Base-by-base conservation (phyloP, 1,139 yeast species). In the Debaryomyces sp. region DNA sequence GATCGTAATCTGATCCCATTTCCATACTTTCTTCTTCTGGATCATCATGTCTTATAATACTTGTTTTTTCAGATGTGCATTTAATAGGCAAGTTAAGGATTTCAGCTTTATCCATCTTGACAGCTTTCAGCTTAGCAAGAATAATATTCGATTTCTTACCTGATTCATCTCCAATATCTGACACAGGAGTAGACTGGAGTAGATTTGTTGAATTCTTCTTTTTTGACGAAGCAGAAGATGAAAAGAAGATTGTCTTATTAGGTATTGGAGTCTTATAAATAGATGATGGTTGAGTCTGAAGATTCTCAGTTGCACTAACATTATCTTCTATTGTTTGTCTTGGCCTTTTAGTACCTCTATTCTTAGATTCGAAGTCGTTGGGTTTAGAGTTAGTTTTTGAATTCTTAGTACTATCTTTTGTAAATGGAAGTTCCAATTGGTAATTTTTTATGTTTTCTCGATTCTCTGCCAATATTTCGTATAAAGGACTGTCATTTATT, bases 1-100 rank as follows among this genome's bases (percentile, higher is more conserved):
- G 69, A 53, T 76, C 80, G 42, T 64, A 66, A 37, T 67, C 72
- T 1, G 68, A 61, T 17, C 62, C 65, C 23, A 64, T 71, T 6
- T 42, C 57, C 4, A 26, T 18, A 23, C 30, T 33, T n/a, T 38
- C 39, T 15, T 42, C 45, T 18, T 17, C 27, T 10, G 26, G 27
- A 18, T 29, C 18, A 13, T 30, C 43, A 10, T 21, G 30, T 26
- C 32, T 33, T 5, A 42, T 38, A 4, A 13, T 2, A 22, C 15
- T 12, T 36, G 22, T 27, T 45, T 29, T n/a, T 13, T 39, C 35
- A 29, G 34, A 2, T 33, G 39, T 18, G 18, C 33, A 24, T 41
- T 41, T 36, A 30, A 33, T 44, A 26, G 32, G 41, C 32, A n/a
- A 56, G 43, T 21, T 62, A 42, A 12, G 58, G 45, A 2, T 4